phyloP scores from a whole-genome alignment of 1,139 yeast species.

The Hemisphaericaspora lyxosophila region DNA sequence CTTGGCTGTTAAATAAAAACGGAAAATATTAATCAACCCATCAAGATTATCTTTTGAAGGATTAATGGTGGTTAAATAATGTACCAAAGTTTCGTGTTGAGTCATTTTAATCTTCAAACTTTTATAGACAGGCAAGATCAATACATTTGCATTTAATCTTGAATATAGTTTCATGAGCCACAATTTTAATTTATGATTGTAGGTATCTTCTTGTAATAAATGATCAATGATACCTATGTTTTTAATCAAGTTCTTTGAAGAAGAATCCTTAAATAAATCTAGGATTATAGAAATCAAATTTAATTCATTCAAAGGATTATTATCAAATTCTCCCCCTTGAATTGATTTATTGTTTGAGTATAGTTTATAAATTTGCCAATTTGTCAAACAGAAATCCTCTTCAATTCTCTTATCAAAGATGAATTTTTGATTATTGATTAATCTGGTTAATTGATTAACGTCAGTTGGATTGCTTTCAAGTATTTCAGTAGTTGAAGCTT shows the following conservation, averaged over 20 bases:
- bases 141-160: slow-evolving; percentile 53
- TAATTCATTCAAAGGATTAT: slow-evolving; percentile 58
- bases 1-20: slow-evolving; percentile 53
- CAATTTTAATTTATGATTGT: slow-evolving; percentile 64
- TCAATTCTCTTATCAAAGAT: slow-evolving; percentile 15
- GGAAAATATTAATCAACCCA: slow-evolving; percentile 29
- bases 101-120: slow-evolving; percentile 67
- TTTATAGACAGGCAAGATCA: slow-evolving; percentile 52
- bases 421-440: slow-evolving; percentile 55
- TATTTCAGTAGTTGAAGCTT: slow-evolving; percentile 10
- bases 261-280: slow-evolving; percentile 17
- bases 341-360: slow-evolving; percentile 8
- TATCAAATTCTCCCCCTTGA: slow-evolving; percentile 17
- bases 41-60: slow-evolving; percentile 30
- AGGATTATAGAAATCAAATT: slow-evolving; percentile 47
- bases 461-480: slow-evolving; percentile 13
- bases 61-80: slow-evolving; percentile 52
- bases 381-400: slow-evolving; percentile 20
- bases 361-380: slow-evolving; percentile 36
- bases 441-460: slow-evolving; percentile 33
- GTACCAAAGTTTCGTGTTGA: slow-evolving; percentile 75
- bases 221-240: slow-evolving; percentile 48
- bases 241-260: slow-evolving; percentile 21
- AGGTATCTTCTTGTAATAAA: slow-evolving; percentile 50
- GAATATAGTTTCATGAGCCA: slow-evolving; percentile 73